Evolutionary conservation across 1,139 yeast species (phyloP), one percentile per base, ranked within the genome.

Genomic region (Geotrichum aggregatum): DNA sequence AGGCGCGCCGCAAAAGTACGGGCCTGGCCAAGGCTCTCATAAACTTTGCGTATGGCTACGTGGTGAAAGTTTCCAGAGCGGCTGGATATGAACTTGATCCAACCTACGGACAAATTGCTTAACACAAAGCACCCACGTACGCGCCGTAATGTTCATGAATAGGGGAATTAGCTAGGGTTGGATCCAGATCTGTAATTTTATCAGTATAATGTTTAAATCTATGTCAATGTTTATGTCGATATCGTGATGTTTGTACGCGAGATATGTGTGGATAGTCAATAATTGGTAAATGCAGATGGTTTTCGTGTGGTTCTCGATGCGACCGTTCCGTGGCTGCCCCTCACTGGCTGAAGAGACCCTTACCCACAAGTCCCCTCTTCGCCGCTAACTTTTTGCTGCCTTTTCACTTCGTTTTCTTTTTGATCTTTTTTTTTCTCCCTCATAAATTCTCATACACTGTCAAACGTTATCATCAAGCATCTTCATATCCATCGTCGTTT

Each of bases 1-100:
- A 55, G 60, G 66, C 65, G 39, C 67, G 61, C 53, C 69, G 71
- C 50, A 68, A 69, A 49, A 74, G 76, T 24, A 75, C 74, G 33
- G 84, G 84, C 2, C 67, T 83, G 56, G 84, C 88, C 33, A 84
- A 86, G 64, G 82, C 80, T 14, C 78, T 79, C 19, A 83, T 85
- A 33, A 82, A 79, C 18, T 66, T 69, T 28, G 59, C 77, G 4
- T 76, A 87, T 63, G 80, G 76, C 54, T 66, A 71, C 45, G 63
- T 84, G 19, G 80, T 77, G 59, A 63, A 75, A 3, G 61, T 76
- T 0, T 73, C 80, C 30, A 71, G 82, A 53, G 67, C 72, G 30
- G 71, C 84, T 49, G 92, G 92, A 2, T 77, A 77, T 60, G 87
- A 83, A 58, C 70, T 81, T 59, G 86, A 82, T 63, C 47, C 47